Evolutionary conservation across 1,284 basidiomycete species (phyloP).

Genomic region (Fomitopsis betulina): DNA sequence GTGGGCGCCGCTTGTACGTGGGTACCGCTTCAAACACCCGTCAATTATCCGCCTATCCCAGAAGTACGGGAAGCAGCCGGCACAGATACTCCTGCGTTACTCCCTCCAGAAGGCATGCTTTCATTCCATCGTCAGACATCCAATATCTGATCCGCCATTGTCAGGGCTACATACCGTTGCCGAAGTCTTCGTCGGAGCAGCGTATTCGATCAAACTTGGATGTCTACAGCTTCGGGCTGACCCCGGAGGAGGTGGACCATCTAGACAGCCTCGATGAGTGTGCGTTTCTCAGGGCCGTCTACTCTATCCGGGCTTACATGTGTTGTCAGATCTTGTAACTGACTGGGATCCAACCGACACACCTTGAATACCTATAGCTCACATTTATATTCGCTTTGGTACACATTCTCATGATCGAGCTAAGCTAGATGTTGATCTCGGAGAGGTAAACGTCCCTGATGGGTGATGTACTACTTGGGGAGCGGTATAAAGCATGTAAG

Average conservation of each 20-base stretch:
- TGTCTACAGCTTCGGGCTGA: constrained; percentile 56
- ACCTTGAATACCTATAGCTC: constrained; percentile 4
- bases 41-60: constrained; percentile 35
- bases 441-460: too few species aligned
- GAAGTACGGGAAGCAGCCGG: constrained; percentile 57
- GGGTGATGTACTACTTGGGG: too few species aligned
- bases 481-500: too few species aligned
- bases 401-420: too few species aligned
- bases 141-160: neutral
- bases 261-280: constrained; percentile 58
- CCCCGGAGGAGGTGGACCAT: constrained; percentile 41
- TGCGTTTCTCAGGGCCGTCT: constrained; percentile 9
- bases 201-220: constrained; percentile 56
- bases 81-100: constrained; percentile 72
- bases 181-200: constrained; percentile 52
- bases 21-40: constrained; percentile 46
- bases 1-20: constrained; percentile 51
- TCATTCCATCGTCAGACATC: neutral
- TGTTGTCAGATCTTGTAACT: constrained; percentile 36
- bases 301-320: neutral
- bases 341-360: constrained; percentile 50
- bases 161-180: constrained; percentile 53
- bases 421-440: too few species aligned
- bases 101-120: constrained; percentile 68
- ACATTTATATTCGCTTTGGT: neutral